phyloP scores from a whole-genome alignment of 2,329 filamentous ascomycete genomes.

The Pseudophaeomoniella oleicola region DNA sequence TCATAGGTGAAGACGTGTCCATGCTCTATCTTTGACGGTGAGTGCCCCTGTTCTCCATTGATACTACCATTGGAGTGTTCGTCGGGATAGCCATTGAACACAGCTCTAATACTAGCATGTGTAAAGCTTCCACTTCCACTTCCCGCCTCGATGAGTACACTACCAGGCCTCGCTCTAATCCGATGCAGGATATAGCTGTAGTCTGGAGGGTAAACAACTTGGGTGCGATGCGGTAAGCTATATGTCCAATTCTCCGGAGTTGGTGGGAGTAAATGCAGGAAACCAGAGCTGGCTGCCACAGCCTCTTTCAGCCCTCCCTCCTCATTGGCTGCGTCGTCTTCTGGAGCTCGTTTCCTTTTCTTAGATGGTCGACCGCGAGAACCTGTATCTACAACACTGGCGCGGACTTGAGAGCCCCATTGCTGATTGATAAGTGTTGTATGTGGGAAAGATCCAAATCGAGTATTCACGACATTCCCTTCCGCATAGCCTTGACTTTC shows the following conservation, averaged over 20 bases:
- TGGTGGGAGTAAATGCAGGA: conserved; percentile 32
- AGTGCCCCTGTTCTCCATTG: not conserved
- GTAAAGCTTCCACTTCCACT: conserved; percentile 38
- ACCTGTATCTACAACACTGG: conserved; percentile 80
- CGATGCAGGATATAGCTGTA: conserved; percentile 38
- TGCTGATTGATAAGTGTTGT: conserved; percentile 61
- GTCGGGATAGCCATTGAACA: conserved; percentile 29
- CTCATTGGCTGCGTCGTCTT: conserved; percentile 11
- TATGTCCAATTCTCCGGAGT: conserved; percentile 36
- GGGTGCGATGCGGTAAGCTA: conserved; percentile 35
- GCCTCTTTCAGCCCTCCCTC: conserved; percentile 15
- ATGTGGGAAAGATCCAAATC: conserved; percentile 83
- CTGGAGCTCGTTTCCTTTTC: conserved; percentile 26
- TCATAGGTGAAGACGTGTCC: conserved; percentile 37
- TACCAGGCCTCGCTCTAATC: conserved; percentile 29
- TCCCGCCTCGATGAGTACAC: conserved; percentile 34
- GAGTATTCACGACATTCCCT: conserved; percentile 72
- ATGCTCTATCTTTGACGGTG: not conserved
- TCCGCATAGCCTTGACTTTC: conserved; percentile 59
- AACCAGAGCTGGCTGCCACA: conserved; percentile 28
- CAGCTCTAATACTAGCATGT: conserved; percentile 32
- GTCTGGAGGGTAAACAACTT: conserved; percentile 38
- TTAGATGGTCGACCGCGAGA: conserved; percentile 56
- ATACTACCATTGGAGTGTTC: conserved; percentile 8
- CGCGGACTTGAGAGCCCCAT: conserved; percentile 86